Percentiles rank a stretch among this genome's conserved stretches.
Evolutionary conservation across 371 early-diverging fungal genomes (phyloP).

Genomic region (Nematocida sp.): DNA sequence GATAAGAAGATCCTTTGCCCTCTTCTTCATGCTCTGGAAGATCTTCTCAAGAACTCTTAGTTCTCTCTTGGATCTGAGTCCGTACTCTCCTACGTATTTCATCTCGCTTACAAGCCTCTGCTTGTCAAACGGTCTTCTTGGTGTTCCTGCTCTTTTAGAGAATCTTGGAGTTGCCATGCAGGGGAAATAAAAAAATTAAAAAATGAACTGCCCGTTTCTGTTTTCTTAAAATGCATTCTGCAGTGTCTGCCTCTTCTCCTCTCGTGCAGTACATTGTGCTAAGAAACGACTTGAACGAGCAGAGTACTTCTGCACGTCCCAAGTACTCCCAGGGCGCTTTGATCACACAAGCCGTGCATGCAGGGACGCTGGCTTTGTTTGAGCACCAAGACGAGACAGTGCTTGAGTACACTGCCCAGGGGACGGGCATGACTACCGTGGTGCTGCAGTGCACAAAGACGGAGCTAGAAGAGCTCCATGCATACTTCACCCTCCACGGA

Average conservation of each 20-base stretch:
- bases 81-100: conserved; percentile 92
- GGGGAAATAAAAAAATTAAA: conserved; percentile 48
- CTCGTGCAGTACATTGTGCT: conserved; percentile 54
- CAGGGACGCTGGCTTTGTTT: conserved; percentile 29
- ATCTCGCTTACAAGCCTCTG: conserved; percentile 96
- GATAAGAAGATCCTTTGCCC: conserved; percentile 96
- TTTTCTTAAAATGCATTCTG: too few relatives aligned
- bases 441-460: conserved; percentile 49
- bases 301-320: too few relatives aligned
- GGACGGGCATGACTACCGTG: conserved; percentile 48
- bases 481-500: background rate
- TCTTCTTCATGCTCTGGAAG: conserved; percentile 95
- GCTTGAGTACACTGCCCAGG: conserved; percentile 33
- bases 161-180: conserved; percentile 52
- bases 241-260: too few relatives aligned
- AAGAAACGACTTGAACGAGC: conserved; percentile 42
- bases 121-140: conserved; percentile 92
- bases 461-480: conserved; percentile 31
- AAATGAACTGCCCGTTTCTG: too few relatives aligned
- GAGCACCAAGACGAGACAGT: conserved; percentile 14
- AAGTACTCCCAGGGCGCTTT: conserved; percentile 52
- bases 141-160: conserved; percentile 90
- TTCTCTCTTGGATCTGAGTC: conserved; percentile 98
- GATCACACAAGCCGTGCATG: conserved; percentile 61
- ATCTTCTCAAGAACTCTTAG: conserved; percentile 92